Percentiles rank a stretch among this genome's conserved stretches.
phyloP scores from a whole-genome alignment of 106 monocot genomes.

The Cymbidium sinense region DNA sequence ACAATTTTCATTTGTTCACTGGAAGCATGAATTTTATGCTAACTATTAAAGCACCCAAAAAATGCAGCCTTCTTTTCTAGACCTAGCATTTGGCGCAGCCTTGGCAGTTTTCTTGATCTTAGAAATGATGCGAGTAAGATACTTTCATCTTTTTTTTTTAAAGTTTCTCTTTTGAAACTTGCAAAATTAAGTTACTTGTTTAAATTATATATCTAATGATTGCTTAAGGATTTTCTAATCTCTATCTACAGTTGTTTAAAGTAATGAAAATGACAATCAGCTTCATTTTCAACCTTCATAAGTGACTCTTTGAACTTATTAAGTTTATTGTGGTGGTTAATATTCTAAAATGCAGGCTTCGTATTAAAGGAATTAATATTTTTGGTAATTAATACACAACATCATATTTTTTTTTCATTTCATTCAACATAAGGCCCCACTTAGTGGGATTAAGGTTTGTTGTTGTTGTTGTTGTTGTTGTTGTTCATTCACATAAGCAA shows the following conservation, averaged over 20 bases:
- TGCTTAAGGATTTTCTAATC: neutral
- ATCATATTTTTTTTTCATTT: neutral
- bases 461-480: too few species aligned
- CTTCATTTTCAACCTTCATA: neutral
- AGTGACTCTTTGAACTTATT: neutral
- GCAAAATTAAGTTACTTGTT: neutral
- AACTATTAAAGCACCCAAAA: slow-evolving; percentile 5
- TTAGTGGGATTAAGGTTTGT: too few species aligned
- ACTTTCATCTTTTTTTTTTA: neutral
- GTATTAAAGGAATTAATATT: neutral
- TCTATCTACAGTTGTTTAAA: neutral
- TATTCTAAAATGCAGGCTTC: neutral
- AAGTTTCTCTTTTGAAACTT: neutral
- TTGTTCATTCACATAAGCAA: too few species aligned
- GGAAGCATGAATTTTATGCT: neutral
- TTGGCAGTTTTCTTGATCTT: slow-evolving; percentile 74
- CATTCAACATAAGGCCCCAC: neutral
- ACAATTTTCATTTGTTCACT: slow-evolving; percentile 4
- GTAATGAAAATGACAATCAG: neutral
- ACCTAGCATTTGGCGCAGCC: slow-evolving; percentile 97
- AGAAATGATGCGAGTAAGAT: slow-evolving; percentile 90
- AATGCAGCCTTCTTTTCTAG: slow-evolving; percentile 84
- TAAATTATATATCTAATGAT: neutral
- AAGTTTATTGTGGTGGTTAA: neutral
- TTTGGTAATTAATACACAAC: neutral